Evolutionary conservation across 306 rosid species (phyloP).

Genomic region (Geum urbanum): DNA sequence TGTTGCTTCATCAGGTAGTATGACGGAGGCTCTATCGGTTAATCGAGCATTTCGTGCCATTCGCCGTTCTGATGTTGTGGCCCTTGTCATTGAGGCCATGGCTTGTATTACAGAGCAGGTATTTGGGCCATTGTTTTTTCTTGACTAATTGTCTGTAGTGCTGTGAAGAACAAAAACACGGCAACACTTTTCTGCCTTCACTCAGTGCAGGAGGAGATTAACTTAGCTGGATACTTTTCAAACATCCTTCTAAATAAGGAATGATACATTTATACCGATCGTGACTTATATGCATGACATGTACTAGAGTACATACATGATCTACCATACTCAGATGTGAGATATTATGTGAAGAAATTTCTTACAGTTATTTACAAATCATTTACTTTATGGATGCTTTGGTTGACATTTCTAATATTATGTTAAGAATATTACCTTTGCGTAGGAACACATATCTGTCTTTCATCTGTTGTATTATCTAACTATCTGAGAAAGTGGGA

Average conservation of each 20-base stretch:
- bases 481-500: too few species aligned
- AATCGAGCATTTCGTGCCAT: conserved; percentile 96
- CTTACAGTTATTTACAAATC: background rate
- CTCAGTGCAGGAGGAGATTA: background rate
- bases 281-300: background rate
- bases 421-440: too few species aligned
- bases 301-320: background rate
- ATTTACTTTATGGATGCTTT: background rate
- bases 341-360: background rate
- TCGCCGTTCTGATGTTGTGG: conserved; percentile 86
- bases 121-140: conserved; percentile 13
- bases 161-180: conserved; percentile 5
- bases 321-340: background rate
- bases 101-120: conserved; percentile 97
- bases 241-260: background rate
- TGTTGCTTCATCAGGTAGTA: conserved; percentile 73
- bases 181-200: background rate
- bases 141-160: background rate
- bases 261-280: background rate
- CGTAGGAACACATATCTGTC: background rate
- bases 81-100: conserved; percentile 95
- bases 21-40: conserved; percentile 84
- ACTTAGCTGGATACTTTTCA: background rate
- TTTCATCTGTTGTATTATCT: background rate
- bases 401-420: background rate